Evolutionary conservation across 2,329 filamentous ascomycete species (phyloP).

Genomic region (Aspergillus pseudoterreus): DNA sequence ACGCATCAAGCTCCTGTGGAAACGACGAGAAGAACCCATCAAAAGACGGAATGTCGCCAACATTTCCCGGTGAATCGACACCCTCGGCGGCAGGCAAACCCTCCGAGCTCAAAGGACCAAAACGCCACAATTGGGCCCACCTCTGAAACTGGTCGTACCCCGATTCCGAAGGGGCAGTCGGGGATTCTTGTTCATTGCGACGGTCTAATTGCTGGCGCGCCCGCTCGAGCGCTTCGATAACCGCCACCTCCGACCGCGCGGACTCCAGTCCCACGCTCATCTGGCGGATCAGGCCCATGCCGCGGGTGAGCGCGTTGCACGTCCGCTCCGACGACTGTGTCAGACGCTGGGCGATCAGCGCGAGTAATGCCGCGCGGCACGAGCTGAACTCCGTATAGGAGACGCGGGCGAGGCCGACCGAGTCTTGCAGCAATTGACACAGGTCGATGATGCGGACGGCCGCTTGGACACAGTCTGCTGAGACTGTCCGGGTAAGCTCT

Average conservation of each 20-base stretch:
- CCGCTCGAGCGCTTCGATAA: constrained; percentile 47
- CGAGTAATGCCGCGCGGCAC: constrained; percentile 52
- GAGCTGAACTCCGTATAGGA: constrained; percentile 57
- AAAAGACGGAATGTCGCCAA: constrained; percentile 7
- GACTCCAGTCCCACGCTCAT: constrained; percentile 47
- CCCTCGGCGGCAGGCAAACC: neutral
- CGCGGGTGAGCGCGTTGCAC: constrained; percentile 39
- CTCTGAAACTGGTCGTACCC: constrained; percentile 45
- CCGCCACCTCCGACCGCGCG: constrained; percentile 43
- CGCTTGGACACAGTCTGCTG: constrained; percentile 46
- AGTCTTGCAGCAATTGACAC: constrained; percentile 48
- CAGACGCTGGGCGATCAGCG: constrained; percentile 36
- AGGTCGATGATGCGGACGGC: constrained; percentile 45
- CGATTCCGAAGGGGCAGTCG: constrained; percentile 27
- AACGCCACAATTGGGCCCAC: constrained; percentile 43
- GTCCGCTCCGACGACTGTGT: constrained; percentile 24
- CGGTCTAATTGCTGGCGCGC: constrained; percentile 38
- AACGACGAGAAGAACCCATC: constrained; percentile 19
- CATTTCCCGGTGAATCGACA: constrained; percentile 4
- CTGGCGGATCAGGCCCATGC: constrained; percentile 44
- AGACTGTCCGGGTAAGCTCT: constrained; percentile 22
- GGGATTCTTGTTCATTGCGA: constrained; percentile 21
- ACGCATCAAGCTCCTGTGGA: constrained; percentile 11
- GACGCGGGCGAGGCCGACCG: constrained; percentile 52
- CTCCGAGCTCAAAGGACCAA: constrained; percentile 4